A percentile compares a stretch with the other conserved stretches of the same genome.
Conservation (phyloP, 441 rosid genomes). For the Jatropha multifida region DNA sequence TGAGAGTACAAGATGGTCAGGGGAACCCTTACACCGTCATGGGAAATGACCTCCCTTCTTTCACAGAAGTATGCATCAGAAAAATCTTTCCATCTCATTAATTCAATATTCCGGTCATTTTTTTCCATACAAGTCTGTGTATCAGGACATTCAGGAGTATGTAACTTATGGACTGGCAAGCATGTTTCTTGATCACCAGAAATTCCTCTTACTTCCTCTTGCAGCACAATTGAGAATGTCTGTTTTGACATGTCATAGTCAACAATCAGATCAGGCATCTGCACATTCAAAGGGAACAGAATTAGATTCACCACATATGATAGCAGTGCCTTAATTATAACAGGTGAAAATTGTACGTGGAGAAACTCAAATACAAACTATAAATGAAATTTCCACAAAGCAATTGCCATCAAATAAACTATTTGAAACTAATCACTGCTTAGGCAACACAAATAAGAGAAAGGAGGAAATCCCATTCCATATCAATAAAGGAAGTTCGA, state of each 20-base stretch:
- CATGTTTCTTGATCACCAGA: constrained; percentile 29
- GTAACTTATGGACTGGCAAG: constrained; percentile 27
- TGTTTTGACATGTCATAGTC: constrained; percentile 75
- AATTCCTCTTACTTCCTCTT: constrained; percentile 48
- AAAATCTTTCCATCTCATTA: constrained; percentile 50
- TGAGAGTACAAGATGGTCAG: constrained; percentile 75
- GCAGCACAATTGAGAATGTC: constrained; percentile 55
- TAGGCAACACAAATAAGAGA: not conserved
- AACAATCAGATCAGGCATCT: constrained; percentile 83
- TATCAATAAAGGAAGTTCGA: not conserved
- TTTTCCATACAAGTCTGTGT: constrained; percentile 20
- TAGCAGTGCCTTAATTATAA: not conserved
- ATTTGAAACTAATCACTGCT: not conserved
- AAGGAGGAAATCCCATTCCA: not conserved
- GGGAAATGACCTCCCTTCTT: constrained; percentile 64
- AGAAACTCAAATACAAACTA: not conserved
- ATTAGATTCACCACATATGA: not conserved
- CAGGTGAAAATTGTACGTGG: not conserved
- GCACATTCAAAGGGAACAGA: constrained; percentile 20
- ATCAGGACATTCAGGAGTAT: constrained; percentile 18
- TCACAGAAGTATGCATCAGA: constrained; percentile 63
- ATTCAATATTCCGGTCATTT: constrained; percentile 24
- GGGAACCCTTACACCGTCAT: constrained; percentile 75
- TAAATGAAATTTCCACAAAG: not conserved
- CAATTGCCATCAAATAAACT: not conserved